Conservation (phyloP, 2,329 filamentous ascomycete genomes). For the Cladophialophora yegresii region DNA sequence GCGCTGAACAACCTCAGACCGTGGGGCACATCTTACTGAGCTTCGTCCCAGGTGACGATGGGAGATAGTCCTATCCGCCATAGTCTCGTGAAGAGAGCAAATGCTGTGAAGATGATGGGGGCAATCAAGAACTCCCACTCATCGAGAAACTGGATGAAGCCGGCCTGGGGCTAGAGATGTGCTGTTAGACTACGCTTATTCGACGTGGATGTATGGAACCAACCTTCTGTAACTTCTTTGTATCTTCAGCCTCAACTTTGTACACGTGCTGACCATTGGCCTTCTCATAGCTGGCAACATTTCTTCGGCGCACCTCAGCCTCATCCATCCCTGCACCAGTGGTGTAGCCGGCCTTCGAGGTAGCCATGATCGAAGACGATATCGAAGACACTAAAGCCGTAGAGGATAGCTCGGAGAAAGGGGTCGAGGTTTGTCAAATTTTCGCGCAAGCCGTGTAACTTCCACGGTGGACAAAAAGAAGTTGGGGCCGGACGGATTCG, state of each 20-base stretch:
- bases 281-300: conserved; percentile 43
- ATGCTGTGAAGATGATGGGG: conserved; percentile 63
- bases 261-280: conserved; percentile 35
- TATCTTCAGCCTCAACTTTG: conserved; percentile 40
- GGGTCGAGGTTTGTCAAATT: conserved; percentile 8
- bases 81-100: conserved; percentile 67
- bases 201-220: conserved; percentile 13
- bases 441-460: conserved; percentile 21
- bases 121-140: conserved; percentile 64
- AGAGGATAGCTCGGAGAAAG: conserved; percentile 1
- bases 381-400: neutral
- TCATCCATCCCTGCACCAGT: conserved; percentile 41
- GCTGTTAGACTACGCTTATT: neutral
- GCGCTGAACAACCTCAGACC: neutral
- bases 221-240: conserved; percentile 45
- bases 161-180: conserved; percentile 39
- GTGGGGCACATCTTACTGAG: conserved; percentile 58
- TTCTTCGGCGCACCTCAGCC: conserved; percentile 47
- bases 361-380: conserved; percentile 23
- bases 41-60: conserved; percentile 76
- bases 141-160: conserved; percentile 49
- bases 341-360: conserved; percentile 22
- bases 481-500: conserved; percentile 6
- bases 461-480: conserved; percentile 3
- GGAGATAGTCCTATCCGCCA: conserved; percentile 68